Evolutionary conservation across 345 rosid species (phyloP).

Genomic region (Geranium rotundifolium): DNA sequence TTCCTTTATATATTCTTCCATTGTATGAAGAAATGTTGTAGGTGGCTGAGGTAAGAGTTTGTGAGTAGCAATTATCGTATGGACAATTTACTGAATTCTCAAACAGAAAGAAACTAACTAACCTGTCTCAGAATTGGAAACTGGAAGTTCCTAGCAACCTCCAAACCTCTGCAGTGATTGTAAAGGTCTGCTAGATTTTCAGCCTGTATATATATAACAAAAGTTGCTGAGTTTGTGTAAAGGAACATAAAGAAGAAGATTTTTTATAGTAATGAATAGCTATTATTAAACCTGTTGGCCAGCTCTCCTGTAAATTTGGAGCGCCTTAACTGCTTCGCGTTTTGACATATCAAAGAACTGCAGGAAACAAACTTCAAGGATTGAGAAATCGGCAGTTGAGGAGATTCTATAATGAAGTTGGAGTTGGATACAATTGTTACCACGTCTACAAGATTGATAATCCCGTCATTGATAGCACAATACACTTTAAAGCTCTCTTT

Average conservation of each 20-base stretch:
- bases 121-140: slow-evolving; percentile 96
- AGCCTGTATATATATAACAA: slow-evolving; percentile 29
- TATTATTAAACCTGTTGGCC: slow-evolving; percentile 55
- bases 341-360: slow-evolving; percentile 88
- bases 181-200: slow-evolving; percentile 78
- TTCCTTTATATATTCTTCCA: slow-evolving; percentile 97
- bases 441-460: slow-evolving; percentile 83
- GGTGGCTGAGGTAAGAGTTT: slow-evolving; percentile 47
- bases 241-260: background rate
- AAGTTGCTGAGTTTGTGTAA: background rate
- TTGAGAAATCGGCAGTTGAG: background rate
- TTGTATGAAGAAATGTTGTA: slow-evolving; percentile 85
- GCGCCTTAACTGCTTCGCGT: slow-evolving; percentile 74
- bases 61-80: background rate
- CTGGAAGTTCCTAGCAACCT: slow-evolving; percentile 85
- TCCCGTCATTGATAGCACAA: slow-evolving; percentile 83
- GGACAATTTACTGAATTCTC: background rate
- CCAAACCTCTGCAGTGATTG: slow-evolving; percentile 90
- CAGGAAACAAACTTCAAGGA: background rate
- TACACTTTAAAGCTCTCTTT: slow-evolving; percentile 86
- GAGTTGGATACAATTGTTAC: slow-evolving; percentile 17
- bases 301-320: slow-evolving; percentile 59
- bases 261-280: background rate
- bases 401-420: background rate
- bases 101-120: slow-evolving; percentile 1